Evolutionary conservation across 2,329 filamentous ascomycete genomes (phyloP).

Genomic region (Ambrosiella cleistominuta): DNA sequence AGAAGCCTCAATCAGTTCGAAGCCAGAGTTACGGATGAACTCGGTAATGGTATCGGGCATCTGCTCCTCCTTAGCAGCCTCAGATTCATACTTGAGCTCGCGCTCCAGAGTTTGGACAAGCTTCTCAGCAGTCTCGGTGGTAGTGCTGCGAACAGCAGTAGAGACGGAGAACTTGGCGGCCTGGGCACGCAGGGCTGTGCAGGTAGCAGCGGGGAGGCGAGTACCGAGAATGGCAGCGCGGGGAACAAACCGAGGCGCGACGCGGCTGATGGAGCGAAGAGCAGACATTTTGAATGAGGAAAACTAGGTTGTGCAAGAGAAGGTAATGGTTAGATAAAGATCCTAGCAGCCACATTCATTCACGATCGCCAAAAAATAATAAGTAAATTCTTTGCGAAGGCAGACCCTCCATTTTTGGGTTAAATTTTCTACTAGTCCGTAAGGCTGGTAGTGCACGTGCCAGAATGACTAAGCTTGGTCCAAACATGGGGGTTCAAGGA

Average conservation of each 20-base stretch:
- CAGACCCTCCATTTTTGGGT: background rate
- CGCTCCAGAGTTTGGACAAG: slow-evolving; percentile 50
- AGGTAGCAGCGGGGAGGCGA: slow-evolving; percentile 5
- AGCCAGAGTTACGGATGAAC: slow-evolving; percentile 72
- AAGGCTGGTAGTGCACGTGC: background rate
- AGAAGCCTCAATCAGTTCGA: slow-evolving; percentile 62
- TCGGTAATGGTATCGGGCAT: slow-evolving; percentile 65
- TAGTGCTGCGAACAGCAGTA: slow-evolving; percentile 38
- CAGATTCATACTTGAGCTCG: slow-evolving; percentile 69
- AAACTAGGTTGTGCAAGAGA: too few species aligned
- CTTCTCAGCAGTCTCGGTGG: slow-evolving; percentile 49
- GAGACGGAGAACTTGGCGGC: slow-evolving; percentile 23
- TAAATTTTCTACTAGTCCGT: background rate
- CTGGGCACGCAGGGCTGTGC: slow-evolving; percentile 25
- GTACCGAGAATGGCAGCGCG: slow-evolving; percentile 7
- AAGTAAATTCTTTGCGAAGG: background rate
- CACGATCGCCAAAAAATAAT: too few species aligned
- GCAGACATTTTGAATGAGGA: slow-evolving; percentile 41
- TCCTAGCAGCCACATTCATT: too few species aligned
- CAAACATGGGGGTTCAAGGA: background rate
- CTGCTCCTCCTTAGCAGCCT: slow-evolving; percentile 56
- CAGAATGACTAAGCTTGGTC: background rate
- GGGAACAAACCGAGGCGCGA: slow-evolving; percentile 42
- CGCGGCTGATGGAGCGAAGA: slow-evolving; percentile 46
- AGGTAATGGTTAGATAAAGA: too few species aligned